Evolutionary conservation across 805 yeast genomes (phyloP).

Genomic region (Cyberlindnera euphorbiae): DNA sequence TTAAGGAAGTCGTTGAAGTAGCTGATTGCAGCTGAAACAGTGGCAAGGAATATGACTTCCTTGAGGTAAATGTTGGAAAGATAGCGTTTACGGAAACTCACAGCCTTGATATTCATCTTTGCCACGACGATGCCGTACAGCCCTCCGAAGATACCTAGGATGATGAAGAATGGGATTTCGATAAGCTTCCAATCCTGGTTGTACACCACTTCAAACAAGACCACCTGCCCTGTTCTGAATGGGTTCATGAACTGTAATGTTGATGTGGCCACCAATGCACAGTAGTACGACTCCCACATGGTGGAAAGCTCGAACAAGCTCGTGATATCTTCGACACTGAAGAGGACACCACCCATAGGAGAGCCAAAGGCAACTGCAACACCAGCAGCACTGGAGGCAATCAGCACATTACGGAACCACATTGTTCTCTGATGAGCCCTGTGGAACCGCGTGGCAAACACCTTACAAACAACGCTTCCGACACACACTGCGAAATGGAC

Average conservation of each 20-base stretch:
- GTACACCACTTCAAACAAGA: slow-evolving; percentile 86
- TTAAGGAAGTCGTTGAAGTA: slow-evolving; percentile 79
- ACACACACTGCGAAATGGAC: slow-evolving; percentile 97
- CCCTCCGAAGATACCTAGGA: slow-evolving; percentile 90
- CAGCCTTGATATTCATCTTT: slow-evolving; percentile 69
- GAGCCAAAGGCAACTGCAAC: slow-evolving; percentile 98
- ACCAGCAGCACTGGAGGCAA: slow-evolving; percentile 96
- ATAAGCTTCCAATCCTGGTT: slow-evolving; percentile 81
- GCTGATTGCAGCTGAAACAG: slow-evolving; percentile 68
- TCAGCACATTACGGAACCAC: slow-evolving; percentile 35
- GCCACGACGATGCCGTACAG: slow-evolving; percentile 77
- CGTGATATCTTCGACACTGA: slow-evolving; percentile 88
- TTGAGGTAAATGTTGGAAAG: slow-evolving; percentile 50
- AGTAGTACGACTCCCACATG: slow-evolving; percentile 87
- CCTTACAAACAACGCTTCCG: slow-evolving; percentile 42
- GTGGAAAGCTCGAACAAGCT: slow-evolving; percentile 69
- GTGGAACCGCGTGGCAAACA: slow-evolving; percentile 19
- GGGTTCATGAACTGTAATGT: slow-evolving; percentile 81
- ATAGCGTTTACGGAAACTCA: slow-evolving; percentile 69
- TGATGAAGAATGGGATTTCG: slow-evolving; percentile 75
- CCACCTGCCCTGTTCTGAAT: slow-evolving; percentile 90
- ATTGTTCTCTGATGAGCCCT: slow-evolving; percentile 10
- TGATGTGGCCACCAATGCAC: slow-evolving; percentile 83
- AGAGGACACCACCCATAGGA: slow-evolving; percentile 94
- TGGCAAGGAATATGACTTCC: slow-evolving; percentile 67